Percentiles rank a stretch among this genome's conserved stretches.
Conservation (phyloP, 441 rosid genomes). For the Gossypium schwendimanii region DNA sequence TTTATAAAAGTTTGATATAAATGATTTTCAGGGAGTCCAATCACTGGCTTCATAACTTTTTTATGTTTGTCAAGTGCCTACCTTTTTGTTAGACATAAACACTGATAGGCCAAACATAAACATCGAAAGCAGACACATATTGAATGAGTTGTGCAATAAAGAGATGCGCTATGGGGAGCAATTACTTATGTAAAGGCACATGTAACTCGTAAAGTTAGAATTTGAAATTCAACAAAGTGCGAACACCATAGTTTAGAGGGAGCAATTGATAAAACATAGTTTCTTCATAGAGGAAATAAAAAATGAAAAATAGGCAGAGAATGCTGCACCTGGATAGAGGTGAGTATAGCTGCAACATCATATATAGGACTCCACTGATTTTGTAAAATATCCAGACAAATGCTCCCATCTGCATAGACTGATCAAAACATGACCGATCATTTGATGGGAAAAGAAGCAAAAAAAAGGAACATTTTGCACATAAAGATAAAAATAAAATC, state of each 20-base stretch:
- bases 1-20: neutral
- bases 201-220: neutral
- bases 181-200: neutral
- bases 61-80: neutral
- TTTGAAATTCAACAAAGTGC: neutral
- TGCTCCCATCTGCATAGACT: conserved; percentile 69
- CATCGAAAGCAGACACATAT: neutral
- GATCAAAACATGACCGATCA: conserved; percentile 7
- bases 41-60: neutral
- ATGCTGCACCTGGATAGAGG: conserved; percentile 52
- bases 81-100: neutral
- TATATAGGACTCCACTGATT: conserved; percentile 70
- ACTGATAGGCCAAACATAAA: neutral
- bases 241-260: neutral
- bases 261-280: neutral
- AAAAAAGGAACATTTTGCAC: neutral
- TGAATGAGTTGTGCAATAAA: neutral
- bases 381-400: conserved; percentile 64
- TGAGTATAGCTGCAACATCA: conserved; percentile 55
- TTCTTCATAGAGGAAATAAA: neutral
- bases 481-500: neutral
- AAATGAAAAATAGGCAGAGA: neutral
- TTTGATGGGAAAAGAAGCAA: neutral
- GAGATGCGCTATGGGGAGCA: neutral
- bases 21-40: conserved; percentile 6